A percentile compares a stretch with the other conserved stretches of the same genome.
These are phyloP conservation scores for Penicillium macrosclerotiorum DNA, from an alignment of 495 filamentous ascomycete genomes.

Conservation along the genomic window DNA sequence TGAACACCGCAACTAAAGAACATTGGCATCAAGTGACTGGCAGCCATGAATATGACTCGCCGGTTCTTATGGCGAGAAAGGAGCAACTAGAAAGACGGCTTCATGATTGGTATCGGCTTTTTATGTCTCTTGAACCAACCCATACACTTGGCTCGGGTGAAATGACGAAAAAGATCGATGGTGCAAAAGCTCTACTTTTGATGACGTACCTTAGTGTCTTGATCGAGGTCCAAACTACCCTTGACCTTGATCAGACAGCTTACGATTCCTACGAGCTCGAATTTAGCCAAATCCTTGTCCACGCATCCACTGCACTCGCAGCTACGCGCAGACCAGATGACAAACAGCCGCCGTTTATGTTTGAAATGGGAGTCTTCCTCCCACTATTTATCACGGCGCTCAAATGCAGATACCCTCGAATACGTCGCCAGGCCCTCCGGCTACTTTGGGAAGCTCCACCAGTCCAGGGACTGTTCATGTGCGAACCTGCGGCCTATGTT, in stretches of 20 bases:
- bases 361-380: conserved; percentile 50
- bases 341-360: conserved; percentile 38
- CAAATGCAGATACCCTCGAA: conserved; percentile 45
- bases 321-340: conserved; percentile 14
- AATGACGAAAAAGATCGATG: neutral
- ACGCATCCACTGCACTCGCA: conserved; percentile 17
- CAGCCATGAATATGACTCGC: neutral
- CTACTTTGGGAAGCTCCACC: conserved; percentile 27
- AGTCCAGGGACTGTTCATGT: conserved; percentile 26
- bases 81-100: conserved; percentile 2
- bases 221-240: conserved; percentile 18
- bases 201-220: conserved; percentile 20
- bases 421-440: conserved; percentile 44
- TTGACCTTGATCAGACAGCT: conserved; percentile 10
- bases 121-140: neutral
- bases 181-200: conserved; percentile 6
- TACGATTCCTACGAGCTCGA: conserved; percentile 20
- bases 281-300: conserved; percentile 16
- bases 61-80: conserved; percentile 2
- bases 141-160: neutral
- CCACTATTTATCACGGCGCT: conserved; percentile 49
- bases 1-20: conserved; percentile 11
- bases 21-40: conserved; percentile 2
- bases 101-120: conserved; percentile 10
- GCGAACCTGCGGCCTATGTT: conserved; percentile 13